These are phyloP conservation scores for Ophiostoma sp. DNA, from an alignment of 2,329 filamentous ascomycete species.

Conservation along the genomic window DNA sequence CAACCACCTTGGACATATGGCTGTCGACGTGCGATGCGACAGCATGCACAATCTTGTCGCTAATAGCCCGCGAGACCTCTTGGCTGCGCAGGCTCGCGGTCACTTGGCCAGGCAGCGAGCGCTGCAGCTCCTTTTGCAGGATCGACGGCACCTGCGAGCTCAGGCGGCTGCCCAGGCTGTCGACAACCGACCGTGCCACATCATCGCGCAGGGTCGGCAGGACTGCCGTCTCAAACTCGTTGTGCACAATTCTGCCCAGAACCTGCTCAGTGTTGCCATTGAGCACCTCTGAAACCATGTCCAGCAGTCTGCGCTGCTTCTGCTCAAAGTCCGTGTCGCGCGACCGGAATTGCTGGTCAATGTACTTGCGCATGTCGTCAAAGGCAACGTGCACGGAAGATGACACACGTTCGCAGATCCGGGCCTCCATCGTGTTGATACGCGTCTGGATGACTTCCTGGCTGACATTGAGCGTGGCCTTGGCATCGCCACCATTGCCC, in stretches of 20 bases:
- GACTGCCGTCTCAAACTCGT: constrained; percentile 68
- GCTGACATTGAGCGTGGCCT: constrained; percentile 25
- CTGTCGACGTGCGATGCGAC: constrained; percentile 65
- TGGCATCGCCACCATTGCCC: neutral
- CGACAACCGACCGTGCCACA: constrained; percentile 62
- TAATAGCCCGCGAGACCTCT: constrained; percentile 65
- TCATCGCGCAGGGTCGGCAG: constrained; percentile 68
- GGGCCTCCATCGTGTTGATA: constrained; percentile 49
- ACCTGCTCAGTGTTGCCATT: constrained; percentile 64
- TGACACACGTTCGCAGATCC: constrained; percentile 45
- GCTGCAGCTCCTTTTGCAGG: constrained; percentile 69
- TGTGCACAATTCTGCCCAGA: constrained; percentile 67
- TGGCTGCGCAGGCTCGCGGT: constrained; percentile 65
- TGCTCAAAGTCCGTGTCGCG: constrained; percentile 50
- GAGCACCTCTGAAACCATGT: constrained; percentile 55
- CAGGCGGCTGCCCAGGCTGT: constrained; percentile 65
- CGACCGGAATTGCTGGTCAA: constrained; percentile 58
- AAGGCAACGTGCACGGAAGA: constrained; percentile 53
- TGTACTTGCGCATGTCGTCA: constrained; percentile 33
- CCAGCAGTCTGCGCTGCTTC: constrained; percentile 51
- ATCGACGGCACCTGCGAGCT: constrained; percentile 59
- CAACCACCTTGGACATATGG: constrained; percentile 58
- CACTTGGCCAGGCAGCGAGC: constrained; percentile 61
- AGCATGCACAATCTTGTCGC: constrained; percentile 64
- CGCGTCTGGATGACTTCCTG: constrained; percentile 49